Conservation (phyloP, 2,329 filamentous ascomycete genomes). For the Chalara sp. region DNA sequence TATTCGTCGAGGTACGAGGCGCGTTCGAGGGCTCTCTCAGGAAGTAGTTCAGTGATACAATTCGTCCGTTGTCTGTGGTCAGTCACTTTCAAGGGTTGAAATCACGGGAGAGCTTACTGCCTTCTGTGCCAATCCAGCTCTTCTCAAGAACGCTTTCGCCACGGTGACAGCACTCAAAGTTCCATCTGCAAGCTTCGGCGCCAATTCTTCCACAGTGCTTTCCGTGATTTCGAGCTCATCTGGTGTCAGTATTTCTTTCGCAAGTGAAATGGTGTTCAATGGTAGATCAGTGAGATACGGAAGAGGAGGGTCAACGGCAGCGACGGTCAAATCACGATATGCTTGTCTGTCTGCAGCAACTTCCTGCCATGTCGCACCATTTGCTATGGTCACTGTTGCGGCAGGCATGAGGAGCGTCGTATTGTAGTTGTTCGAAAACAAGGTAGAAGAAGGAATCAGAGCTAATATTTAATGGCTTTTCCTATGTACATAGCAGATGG, state of each 20-base stretch:
- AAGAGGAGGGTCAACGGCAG: conserved; percentile 32
- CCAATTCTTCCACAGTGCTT: conserved; percentile 36
- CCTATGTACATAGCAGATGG: no score
- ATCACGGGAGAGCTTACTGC: conserved; percentile 25
- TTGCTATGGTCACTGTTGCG: conserved; percentile 21
- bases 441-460: background rate
- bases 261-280: conserved; percentile 38
- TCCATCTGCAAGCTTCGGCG: conserved; percentile 37
- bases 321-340: conserved; percentile 38
- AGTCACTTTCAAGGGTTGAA: background rate
- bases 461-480: background rate
- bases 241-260: conserved; percentile 36
- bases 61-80: conserved; percentile 29
- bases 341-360: conserved; percentile 39
- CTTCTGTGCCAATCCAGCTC: conserved; percentile 46
- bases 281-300: conserved; percentile 32
- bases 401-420: conserved; percentile 15
- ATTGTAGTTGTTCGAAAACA: background rate
- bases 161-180: conserved; percentile 37
- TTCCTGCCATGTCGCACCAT: conserved; percentile 36
- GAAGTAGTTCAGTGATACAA: conserved; percentile 38
- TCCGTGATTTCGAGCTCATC: conserved; percentile 45
- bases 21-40: conserved; percentile 25
- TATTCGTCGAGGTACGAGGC: conserved; percentile 29
- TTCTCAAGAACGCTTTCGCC: conserved; percentile 45